A percentile compares a stretch with the other conserved stretches of the same genome.
Conservation (phyloP, 1,139 yeast genomes). For the Sugiyamaella paludigena region DNA sequence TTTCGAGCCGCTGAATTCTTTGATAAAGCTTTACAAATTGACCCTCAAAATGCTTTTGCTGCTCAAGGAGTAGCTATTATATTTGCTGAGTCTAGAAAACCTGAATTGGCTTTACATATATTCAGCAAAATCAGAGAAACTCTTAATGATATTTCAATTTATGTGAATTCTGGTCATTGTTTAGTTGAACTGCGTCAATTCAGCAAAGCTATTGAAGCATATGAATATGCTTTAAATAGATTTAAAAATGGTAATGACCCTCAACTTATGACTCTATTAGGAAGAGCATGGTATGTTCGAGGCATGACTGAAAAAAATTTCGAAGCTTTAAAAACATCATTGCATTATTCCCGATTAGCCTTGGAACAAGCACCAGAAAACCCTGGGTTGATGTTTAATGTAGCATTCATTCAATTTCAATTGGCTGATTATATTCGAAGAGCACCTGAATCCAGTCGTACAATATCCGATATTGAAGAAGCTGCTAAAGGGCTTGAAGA, state of each 20-base stretch:
- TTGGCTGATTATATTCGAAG: constrained; percentile 79
- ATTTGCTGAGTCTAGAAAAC: constrained; percentile 81
- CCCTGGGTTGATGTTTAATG: constrained; percentile 57
- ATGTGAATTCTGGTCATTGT: constrained; percentile 86
- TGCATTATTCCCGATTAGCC: constrained; percentile 63
- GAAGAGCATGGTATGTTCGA: constrained; percentile 87
- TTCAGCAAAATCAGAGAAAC: constrained; percentile 90
- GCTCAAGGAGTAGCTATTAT: constrained; percentile 97
- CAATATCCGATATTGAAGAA: constrained; percentile 56
- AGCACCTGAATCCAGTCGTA: constrained; percentile 58
- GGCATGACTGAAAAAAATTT: constrained; percentile 68
- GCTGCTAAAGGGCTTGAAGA: constrained; percentile 58
- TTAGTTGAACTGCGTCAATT: constrained; percentile 77
- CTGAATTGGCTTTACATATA: constrained; percentile 75
- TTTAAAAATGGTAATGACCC: constrained; percentile 64
- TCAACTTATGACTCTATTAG: constrained; percentile 67
- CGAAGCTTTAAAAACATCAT: constrained; percentile 56
- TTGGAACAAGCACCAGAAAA: constrained; percentile 42
- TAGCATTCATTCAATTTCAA: constrained; percentile 83
- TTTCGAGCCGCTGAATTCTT: constrained; percentile 86
- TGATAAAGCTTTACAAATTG: constrained; percentile 82
- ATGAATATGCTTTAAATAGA: constrained; percentile 72
- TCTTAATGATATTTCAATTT: constrained; percentile 76
- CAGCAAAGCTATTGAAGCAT: constrained; percentile 83
- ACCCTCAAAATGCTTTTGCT: constrained; percentile 85